A percentile compares a stretch with the other conserved stretches of the same genome.
phyloP scores from a whole-genome alignment of 768 basidiomycete genomes.

The Boletus coccyginus region DNA sequence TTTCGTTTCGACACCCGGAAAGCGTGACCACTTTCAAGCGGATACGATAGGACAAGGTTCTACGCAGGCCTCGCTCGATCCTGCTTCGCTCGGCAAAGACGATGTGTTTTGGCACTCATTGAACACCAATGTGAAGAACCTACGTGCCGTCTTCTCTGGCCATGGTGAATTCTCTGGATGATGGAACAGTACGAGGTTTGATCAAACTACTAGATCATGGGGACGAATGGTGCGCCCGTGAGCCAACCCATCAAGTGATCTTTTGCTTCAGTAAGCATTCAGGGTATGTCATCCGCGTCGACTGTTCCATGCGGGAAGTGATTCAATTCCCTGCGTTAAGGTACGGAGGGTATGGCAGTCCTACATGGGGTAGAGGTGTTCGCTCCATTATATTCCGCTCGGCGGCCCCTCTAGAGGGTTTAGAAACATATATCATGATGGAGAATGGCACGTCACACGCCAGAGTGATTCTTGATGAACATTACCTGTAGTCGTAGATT shows the following conservation, averaged over 20 bases:
- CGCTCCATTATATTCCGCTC: slow-evolving; percentile 61
- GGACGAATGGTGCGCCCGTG: slow-evolving; percentile 75
- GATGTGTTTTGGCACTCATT: slow-evolving; percentile 61
- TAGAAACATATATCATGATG: slow-evolving; percentile 65
- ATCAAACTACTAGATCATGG: slow-evolving; percentile 55
- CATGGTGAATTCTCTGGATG: slow-evolving; percentile 47
- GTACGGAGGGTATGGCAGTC: slow-evolving; percentile 57
- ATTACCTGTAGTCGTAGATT: slow-evolving; percentile 27
- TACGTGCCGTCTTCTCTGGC: slow-evolving; percentile 67
- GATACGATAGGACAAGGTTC: slow-evolving; percentile 55
- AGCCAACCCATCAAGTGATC: slow-evolving; percentile 56
- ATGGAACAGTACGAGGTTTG: neutral
- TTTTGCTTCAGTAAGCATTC: slow-evolving; percentile 80
- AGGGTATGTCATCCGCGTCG: slow-evolving; percentile 42
- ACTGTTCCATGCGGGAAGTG: neutral
- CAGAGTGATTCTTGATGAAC: slow-evolving; percentile 45
- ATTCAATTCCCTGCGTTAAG: slow-evolving; percentile 31
- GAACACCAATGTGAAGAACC: slow-evolving; percentile 56
- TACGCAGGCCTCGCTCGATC: slow-evolving; percentile 50
- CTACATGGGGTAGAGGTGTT: slow-evolving; percentile 63
- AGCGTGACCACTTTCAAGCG: slow-evolving; percentile 33
- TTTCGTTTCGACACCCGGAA: neutral
- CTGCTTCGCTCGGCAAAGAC: slow-evolving; percentile 45
- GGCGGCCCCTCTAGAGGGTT: slow-evolving; percentile 39
- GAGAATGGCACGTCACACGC: slow-evolving; percentile 59